Evolutionary conservation across 2,329 filamentous ascomycete genomes (phyloP).

Genomic region (Microdochium nivale): DNA sequence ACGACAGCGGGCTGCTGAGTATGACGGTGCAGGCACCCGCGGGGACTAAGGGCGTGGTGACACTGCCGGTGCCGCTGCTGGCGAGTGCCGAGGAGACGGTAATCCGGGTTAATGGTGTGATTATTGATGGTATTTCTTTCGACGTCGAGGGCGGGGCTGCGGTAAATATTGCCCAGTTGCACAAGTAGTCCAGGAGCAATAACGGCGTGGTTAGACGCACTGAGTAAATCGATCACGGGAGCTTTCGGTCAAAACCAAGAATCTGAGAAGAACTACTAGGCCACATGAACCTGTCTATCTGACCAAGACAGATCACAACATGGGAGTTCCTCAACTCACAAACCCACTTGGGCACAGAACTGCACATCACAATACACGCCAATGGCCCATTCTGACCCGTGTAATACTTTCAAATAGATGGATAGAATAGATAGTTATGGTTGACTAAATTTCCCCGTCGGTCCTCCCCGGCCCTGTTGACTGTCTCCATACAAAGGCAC

Average conservation of each 20-base stretch:
- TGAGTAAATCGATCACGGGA: neutral
- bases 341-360: neutral
- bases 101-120: neutral
- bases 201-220: neutral
- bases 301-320: neutral
- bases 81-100: neutral
- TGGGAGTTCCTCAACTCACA: neutral
- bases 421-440: neutral
- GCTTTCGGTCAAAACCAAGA: neutral
- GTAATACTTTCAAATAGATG: neutral
- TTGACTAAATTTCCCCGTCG: neutral
- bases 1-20: slow-evolving; percentile 19
- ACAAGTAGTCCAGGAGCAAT: neutral
- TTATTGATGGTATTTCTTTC: neutral
- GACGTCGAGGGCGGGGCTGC: neutral
- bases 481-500: too few species aligned
- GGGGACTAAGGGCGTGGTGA: neutral
- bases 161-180: neutral
- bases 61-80: neutral
- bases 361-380: neutral
- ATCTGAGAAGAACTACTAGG: neutral
- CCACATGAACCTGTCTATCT: neutral
- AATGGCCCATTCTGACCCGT: neutral
- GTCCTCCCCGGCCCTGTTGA: too few species aligned
- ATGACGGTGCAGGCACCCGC: slow-evolving; percentile 24